A percentile compares a stretch with the other conserved stretches of the same genome.
These are phyloP conservation scores for Cytospora chrysosperma DNA, from an alignment of 2,329 filamentous ascomycete genomes.

Conservation along the genomic window DNA sequence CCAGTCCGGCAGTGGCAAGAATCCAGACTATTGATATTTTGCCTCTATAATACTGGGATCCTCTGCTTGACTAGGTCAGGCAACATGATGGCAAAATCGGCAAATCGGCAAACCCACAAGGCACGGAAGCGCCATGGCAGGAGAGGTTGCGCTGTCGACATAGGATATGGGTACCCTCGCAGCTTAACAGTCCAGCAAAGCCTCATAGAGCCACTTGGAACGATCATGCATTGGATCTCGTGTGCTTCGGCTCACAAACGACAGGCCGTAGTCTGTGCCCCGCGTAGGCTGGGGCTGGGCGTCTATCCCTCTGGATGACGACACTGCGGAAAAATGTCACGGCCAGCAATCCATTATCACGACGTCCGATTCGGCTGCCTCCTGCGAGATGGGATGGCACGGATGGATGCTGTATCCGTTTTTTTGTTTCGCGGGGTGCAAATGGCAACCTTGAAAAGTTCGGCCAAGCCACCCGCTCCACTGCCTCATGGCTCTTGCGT, in stretches of 20 bases:
- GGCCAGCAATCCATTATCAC: background rate
- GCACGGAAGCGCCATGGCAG: background rate
- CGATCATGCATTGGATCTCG: background rate
- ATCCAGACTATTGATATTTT: background rate
- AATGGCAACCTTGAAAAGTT: conserved; percentile 6
- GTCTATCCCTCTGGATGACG: conserved; percentile 9
- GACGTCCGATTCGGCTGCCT: conserved; percentile 12
- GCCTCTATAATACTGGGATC: background rate
- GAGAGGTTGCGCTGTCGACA: background rate
- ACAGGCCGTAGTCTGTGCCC: conserved; percentile 2
- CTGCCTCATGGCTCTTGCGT: conserved; percentile 5
- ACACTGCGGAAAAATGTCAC: background rate
- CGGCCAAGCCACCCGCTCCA: background rate
- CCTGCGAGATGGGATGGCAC: background rate
- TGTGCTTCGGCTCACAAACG: conserved; percentile 10
- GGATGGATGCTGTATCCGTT: background rate
- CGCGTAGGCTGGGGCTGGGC: conserved; percentile 6
- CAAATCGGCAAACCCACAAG: background rate
- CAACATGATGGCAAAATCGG: background rate
- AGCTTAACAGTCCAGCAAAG: background rate
- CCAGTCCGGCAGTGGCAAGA: conserved; percentile 2
- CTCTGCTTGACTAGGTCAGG: background rate
- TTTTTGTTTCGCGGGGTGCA: conserved; percentile 2
- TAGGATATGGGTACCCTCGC: background rate
- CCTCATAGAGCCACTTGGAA: background rate